Percentiles rank a stretch among this genome's conserved stretches.
Evolutionary conservation across 208 protist species (phyloP).

Genomic region (Sergeia podlipaevii): DNA sequence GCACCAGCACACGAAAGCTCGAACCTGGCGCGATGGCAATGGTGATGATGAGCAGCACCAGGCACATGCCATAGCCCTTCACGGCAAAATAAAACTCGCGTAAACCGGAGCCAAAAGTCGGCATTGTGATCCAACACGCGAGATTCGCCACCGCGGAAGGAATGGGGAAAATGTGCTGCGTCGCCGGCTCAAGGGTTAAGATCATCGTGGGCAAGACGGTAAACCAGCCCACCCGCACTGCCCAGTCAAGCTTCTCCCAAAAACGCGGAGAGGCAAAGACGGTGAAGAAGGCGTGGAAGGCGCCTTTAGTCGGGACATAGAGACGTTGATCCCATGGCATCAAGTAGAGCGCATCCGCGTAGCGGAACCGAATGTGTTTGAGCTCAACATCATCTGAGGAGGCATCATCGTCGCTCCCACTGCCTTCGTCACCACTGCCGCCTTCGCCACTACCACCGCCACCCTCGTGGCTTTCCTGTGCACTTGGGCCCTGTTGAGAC

Average conservation of each 20-base stretch:
- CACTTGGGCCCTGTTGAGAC: conserved; percentile 2
- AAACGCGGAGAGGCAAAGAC: conserved; percentile 74
- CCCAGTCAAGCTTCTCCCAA: conserved; percentile 85
- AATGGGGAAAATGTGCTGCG: conserved; percentile 61
- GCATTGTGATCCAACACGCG: conserved; percentile 83
- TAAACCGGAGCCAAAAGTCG: conserved; percentile 74
- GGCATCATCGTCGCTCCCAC: conserved; percentile 13
- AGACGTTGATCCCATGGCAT: conserved; percentile 79
- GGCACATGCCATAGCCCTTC: conserved; percentile 66
- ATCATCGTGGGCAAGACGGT: conserved; percentile 78
- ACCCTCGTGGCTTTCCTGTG: conserved; percentile 12
- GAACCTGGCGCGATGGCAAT: conserved; percentile 49
- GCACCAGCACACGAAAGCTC: conserved; percentile 54
- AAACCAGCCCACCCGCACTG: conserved; percentile 63
- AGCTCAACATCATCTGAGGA: neutral
- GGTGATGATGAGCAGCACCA: conserved; percentile 54
- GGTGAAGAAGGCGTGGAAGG: conserved; percentile 35
- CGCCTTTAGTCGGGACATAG: conserved; percentile 50
- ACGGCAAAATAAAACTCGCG: conserved; percentile 60
- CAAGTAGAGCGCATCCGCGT: conserved; percentile 65
- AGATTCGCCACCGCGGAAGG: conserved; percentile 65
- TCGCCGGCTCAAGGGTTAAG: conserved; percentile 66
- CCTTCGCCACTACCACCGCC: conserved; percentile 14
- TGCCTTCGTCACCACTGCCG: conserved; percentile 13
- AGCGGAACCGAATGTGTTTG: conserved; percentile 38